Evolutionary conservation across 176 grass and related monocot genomes (phyloP), one percentile per base, ranked within the genome.

Genomic region (Panicum miliaceum): DNA sequence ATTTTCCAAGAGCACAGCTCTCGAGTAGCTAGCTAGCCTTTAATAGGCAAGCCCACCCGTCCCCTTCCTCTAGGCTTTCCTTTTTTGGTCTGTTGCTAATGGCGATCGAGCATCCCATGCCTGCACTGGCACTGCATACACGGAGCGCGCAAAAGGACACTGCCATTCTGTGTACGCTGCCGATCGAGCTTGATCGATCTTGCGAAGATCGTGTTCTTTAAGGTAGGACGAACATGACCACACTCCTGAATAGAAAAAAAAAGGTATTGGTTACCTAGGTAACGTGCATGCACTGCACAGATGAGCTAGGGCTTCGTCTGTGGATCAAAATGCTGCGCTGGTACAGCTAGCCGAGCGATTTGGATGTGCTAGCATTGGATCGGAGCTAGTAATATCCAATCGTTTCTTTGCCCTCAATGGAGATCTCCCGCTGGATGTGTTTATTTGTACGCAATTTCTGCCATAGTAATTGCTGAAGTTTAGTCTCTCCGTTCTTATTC

Each of bases 61-160:
- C 53, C 10, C 42, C 72, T 82, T 71, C 65, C 57, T 65, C 3
- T 34, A 73, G 67, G 40, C 84, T 90, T 90, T 90, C 84, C 84
- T 79, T 4, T 79, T 86, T 86, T 73, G 88, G 79, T 79, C 12
- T 19, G 66, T 66, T 82, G 29, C 72, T 64, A 40, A 66, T 66
- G 47, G 47, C 76, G 47, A 73, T 61, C 23, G 38, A 58, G 47
- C 13, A 19, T 59, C 66, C 86, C 84, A 90, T 90, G 64, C 32
- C 46, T 53, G 63, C n/a, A n/a, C n/a, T n/a, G n/a, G n/a, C n/a
- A n/a, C n/a, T n/a, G n/a, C 63, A 36, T 20, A 5, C 35, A 48
- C 8, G 75, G 34, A 73, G 22, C 65, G 62, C 52, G 25, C 53
- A 34, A 41, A 43, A 61, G 23, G 29, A 61, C 56, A 67, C 35